Evolutionary conservation across 768 basidiomycete species (phyloP).

Genomic region (Leucogyrophana mollusca): DNA sequence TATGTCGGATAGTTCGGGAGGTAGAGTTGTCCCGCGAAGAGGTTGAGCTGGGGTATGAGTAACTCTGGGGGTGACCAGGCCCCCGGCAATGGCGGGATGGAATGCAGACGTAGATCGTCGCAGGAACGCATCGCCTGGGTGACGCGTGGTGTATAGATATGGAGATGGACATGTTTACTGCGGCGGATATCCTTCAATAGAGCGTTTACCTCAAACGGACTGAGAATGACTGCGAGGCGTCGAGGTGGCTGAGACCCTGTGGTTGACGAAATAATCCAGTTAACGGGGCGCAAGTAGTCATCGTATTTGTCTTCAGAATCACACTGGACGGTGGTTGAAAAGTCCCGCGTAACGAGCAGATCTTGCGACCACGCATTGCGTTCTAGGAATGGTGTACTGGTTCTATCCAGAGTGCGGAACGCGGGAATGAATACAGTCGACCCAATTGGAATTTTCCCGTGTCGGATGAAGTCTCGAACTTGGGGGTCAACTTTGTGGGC

Average conservation of each 20-base stretch:
- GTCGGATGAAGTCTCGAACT: constrained; percentile 15
- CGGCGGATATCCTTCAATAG: constrained; percentile 36
- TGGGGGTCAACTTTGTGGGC: constrained; percentile 12
- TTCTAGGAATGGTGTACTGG: constrained; percentile 2
- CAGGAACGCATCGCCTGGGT: constrained; percentile 31
- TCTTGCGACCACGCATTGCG: neutral
- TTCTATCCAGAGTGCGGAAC: constrained; percentile 13
- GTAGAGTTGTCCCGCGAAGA: constrained; percentile 48
- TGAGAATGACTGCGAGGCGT: constrained; percentile 34
- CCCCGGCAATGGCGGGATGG: constrained; percentile 17
- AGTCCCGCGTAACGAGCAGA: constrained; percentile 13
- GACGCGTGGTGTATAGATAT: constrained; percentile 40
- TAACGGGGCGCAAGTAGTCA: constrained; percentile 36
- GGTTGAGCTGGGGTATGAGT: constrained; percentile 34
- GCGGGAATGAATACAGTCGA: constrained; percentile 17
- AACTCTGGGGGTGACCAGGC: constrained; percentile 11
- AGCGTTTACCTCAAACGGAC: constrained; percentile 38
- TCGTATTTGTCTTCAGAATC: neutral
- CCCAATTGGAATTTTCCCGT: constrained; percentile 17
- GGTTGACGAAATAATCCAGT: constrained; percentile 44
- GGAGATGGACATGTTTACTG: constrained; percentile 34
- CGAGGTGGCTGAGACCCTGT: constrained; percentile 31
- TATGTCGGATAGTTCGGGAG: constrained; percentile 33
- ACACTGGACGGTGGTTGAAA: neutral
- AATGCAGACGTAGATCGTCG: constrained; percentile 30